phyloP scores from a whole-genome alignment of 805 yeast species.

The Candida morakotiae region DNA sequence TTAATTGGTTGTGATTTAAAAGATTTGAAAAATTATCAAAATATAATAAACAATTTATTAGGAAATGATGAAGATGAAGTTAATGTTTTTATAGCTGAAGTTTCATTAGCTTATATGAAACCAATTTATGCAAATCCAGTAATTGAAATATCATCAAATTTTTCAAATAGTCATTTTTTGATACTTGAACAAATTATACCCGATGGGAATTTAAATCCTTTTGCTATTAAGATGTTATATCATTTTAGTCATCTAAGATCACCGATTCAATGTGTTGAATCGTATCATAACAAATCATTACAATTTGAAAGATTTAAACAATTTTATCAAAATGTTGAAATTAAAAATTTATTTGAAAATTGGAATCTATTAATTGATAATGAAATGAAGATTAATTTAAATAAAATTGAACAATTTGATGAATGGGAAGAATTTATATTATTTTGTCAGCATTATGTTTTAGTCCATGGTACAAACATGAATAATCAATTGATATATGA shows the following conservation, averaged over 20 bases:
- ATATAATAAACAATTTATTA: conserved; percentile 19
- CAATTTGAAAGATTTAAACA: conserved; percentile 49
- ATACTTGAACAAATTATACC: conserved; percentile 73
- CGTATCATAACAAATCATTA: conserved; percentile 47
- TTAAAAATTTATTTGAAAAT: conserved; percentile 50
- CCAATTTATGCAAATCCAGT: conserved; percentile 62
- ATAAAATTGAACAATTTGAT: conserved; percentile 63
- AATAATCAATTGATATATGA: conserved; percentile 12
- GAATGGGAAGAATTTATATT: conserved; percentile 80
- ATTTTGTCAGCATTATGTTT: conserved; percentile 71
- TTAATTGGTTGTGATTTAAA: conserved; percentile 69
- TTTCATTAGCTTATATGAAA: conserved; percentile 76
- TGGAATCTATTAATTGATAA: conserved; percentile 48
- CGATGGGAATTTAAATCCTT: conserved; percentile 57
- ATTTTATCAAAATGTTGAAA: conserved; percentile 49
- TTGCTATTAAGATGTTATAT: conserved; percentile 68
- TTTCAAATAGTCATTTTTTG: conserved; percentile 52
- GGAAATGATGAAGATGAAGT: conserved; percentile 19
- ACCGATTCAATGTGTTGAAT: conserved; percentile 61
- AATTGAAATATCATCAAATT: conserved; percentile 43
- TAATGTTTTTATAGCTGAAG: conserved; percentile 73
- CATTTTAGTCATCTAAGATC: conserved; percentile 66
- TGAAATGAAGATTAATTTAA: conserved; percentile 38
- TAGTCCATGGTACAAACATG: conserved; percentile 58
- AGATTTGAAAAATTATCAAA: conserved; percentile 33